Base-by-base conservation (phyloP, 2,329 filamentous ascomycete species). In the Mycosphaerella sp. region DNA sequence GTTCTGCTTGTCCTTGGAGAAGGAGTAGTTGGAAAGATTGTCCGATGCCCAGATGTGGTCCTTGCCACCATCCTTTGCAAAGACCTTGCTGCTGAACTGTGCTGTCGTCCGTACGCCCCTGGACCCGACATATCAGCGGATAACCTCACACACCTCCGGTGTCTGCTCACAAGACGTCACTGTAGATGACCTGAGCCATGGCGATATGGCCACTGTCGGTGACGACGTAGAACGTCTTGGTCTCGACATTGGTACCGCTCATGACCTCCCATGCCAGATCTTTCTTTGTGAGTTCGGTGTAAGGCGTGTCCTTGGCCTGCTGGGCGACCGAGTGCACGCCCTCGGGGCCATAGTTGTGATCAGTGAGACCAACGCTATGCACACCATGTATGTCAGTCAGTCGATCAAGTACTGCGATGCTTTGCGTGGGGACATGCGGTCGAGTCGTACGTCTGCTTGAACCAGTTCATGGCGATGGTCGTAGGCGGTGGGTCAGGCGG, bases 31-130 rank as follows among this genome's bases (percentile, higher is more conserved):
- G 62, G 72, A 77, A 54, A 98, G 78, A 49, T 85, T 84, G 58
- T 88, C 87, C 21, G 89, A 86, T 61, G 83, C 87, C 89, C 89
- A 98, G 41, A 93, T 76, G 66, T 84, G 82, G 51, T 86, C 82
- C 66, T 86, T 85, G 59, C 83, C 79, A 59, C 77, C 76, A 58
- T 77, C 75, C 62, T 86, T 84, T 53, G 81, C 87, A 75, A 91
- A 94, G 70, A 97, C 79, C 77, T 97, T 97, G 71, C 80, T 82
- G 75, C 88, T 96, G 80, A 97, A 95, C 73, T 97, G 91, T 67
- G 81, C 84, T 21, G 91, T 98, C 39, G 86, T 90, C 64, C 86
- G 86, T 59, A 98, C 81, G 68, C 91, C 90, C 62, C 90, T 95
- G 66, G 59, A 53, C 14, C 16, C 35, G 21, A 50, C 41, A 54